Evolutionary conservation across 257 asterid species (phyloP).

Genomic region (Scutellaria galericulata): DNA sequence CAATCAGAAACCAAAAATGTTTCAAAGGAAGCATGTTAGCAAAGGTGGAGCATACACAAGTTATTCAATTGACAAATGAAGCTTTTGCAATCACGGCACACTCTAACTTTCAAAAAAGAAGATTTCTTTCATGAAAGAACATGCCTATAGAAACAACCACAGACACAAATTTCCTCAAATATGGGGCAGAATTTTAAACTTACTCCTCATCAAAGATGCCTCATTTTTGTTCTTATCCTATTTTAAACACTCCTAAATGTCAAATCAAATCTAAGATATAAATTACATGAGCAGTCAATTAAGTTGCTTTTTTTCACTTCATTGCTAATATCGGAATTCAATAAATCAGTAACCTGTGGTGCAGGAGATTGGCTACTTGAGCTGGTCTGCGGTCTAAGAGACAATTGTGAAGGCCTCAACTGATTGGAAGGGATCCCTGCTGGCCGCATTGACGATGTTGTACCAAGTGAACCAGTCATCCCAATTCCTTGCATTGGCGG

Average conservation of each 20-base stretch:
- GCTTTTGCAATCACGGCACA: conserved; percentile 18
- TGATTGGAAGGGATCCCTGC: conserved; percentile 56
- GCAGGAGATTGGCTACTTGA: conserved; percentile 59
- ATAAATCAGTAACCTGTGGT: conserved; percentile 57
- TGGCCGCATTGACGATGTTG: conserved; percentile 68
- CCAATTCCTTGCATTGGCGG: conserved; percentile 73
- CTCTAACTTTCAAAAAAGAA: not conserved
- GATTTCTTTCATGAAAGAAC: not conserved
- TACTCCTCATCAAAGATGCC: conserved; percentile 12
- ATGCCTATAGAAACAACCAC: not conserved
- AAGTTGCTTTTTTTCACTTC: not conserved
- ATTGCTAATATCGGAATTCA: conserved; percentile 3
- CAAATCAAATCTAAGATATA: conserved; percentile 17
- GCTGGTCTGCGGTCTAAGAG: conserved; percentile 67
- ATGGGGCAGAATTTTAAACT: not conserved
- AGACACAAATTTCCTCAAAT: not conserved
- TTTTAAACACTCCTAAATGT: not conserved
- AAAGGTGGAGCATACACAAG: conserved; percentile 12
- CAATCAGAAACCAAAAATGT: not conserved
- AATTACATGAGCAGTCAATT: conserved; percentile 4
- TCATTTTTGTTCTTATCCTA: not conserved
- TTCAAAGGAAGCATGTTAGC: conserved; percentile 4
- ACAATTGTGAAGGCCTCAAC: conserved; percentile 62
- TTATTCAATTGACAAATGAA: not conserved
- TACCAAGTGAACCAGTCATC: conserved; percentile 71